phyloP scores from a whole-genome alignment of 2,329 filamentous ascomycete species.

The Cladophialophora yegresii region DNA sequence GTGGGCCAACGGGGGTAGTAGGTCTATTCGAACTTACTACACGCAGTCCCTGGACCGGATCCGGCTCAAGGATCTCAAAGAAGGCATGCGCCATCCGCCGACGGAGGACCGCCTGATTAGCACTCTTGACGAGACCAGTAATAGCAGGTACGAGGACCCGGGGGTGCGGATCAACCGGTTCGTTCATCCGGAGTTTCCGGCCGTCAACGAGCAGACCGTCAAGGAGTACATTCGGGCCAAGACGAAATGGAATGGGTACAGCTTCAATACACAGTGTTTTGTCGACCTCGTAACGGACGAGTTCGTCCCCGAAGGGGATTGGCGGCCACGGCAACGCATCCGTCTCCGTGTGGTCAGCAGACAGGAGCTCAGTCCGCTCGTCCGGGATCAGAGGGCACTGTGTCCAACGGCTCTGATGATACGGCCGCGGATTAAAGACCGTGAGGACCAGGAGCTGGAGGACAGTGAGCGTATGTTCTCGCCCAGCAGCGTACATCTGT shows the following conservation, averaged over 20 bases:
- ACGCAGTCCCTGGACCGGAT: constrained; percentile 47
- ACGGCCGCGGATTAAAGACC: constrained; percentile 39
- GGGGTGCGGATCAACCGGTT: constrained; percentile 44
- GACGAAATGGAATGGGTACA: constrained; percentile 49
- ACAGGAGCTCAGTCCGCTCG: constrained; percentile 45
- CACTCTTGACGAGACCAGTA: constrained; percentile 31
- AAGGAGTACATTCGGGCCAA: constrained; percentile 49
- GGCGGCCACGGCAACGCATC: constrained; percentile 44
- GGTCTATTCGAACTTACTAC: constrained; percentile 67
- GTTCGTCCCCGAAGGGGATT: constrained; percentile 33
- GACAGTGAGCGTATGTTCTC: constrained; percentile 45
- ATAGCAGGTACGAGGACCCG: constrained; percentile 41
- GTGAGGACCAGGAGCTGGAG: constrained; percentile 38
- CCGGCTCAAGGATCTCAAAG: constrained; percentile 33
- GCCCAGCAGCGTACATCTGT: constrained; percentile 45
- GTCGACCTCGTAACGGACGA: constrained; percentile 50
- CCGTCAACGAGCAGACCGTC: constrained; percentile 32
- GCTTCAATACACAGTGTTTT: constrained; percentile 46
- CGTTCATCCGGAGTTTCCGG: constrained; percentile 46
- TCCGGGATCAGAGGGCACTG: constrained; percentile 36
- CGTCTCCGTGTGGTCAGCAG: constrained; percentile 48
- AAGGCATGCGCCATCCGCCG: constrained; percentile 20
- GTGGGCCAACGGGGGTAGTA: constrained; percentile 61
- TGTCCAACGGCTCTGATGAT: constrained; percentile 38
- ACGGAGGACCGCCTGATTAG: constrained; percentile 23